These are phyloP conservation scores for Sarocladium brachiariae DNA, from an alignment of 2,329 filamentous ascomycete species.

Conservation along the genomic window DNA sequence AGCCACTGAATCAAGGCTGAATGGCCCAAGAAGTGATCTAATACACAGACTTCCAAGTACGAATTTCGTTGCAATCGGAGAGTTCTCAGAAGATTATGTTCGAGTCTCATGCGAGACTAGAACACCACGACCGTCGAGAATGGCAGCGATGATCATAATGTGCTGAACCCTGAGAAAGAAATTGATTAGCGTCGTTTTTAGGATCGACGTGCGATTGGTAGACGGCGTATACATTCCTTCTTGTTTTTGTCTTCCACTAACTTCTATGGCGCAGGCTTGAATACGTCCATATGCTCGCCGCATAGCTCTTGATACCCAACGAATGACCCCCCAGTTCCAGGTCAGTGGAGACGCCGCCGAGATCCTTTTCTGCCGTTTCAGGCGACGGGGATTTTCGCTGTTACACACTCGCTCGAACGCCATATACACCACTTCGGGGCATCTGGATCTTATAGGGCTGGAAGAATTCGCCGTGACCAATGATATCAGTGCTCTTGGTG, in stretches of 20 bases:
- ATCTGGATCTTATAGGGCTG: slow-evolving; percentile 24
- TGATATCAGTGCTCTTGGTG: slow-evolving; percentile 18
- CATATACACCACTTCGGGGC: slow-evolving; percentile 23
- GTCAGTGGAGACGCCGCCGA: slow-evolving; percentile 18
- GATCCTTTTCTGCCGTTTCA: slow-evolving; percentile 10
- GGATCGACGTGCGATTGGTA: no score
- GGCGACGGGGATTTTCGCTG: slow-evolving; percentile 13
- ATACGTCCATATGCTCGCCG: slow-evolving; percentile 15
- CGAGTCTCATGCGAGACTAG: no score
- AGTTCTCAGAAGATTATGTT: no score
- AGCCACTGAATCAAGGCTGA: no score
- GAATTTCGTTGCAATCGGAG: no score
- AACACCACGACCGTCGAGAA: no score
- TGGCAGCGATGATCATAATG: no score
- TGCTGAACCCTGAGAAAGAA: no score
- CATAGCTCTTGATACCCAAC: slow-evolving; percentile 23
- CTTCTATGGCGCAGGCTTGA: slow-evolving; percentile 7
- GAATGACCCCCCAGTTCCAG: slow-evolving; percentile 19
- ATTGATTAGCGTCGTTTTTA: no score
- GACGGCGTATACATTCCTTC: background rate
- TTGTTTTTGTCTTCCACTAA: background rate
- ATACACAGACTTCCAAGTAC: no score
- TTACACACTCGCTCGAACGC: slow-evolving; percentile 22
- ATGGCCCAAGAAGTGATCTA: no score
- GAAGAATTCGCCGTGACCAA: slow-evolving; percentile 20